Evolutionary conservation across 2,329 filamentous ascomycete genomes (phyloP).

Genomic region (Phaeosphaeria sp.): DNA sequence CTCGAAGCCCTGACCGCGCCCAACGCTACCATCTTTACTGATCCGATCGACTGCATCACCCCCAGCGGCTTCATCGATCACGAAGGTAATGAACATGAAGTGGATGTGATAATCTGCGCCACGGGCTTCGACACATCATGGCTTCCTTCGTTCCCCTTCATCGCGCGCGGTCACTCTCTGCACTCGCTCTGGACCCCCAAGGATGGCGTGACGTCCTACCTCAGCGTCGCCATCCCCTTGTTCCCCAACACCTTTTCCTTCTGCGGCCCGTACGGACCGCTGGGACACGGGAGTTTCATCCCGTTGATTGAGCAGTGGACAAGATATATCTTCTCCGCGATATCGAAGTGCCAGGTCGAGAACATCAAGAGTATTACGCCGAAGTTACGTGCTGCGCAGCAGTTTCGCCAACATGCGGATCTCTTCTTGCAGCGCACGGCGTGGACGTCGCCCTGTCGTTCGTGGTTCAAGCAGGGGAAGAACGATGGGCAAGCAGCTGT

Average conservation of each 20-base stretch:
- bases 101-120: constrained; percentile 52
- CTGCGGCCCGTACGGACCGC: constrained; percentile 43
- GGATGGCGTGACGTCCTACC: constrained; percentile 49
- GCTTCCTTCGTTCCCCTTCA: constrained; percentile 34
- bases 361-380: constrained; percentile 30
- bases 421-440: constrained; percentile 32
- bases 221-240: constrained; percentile 49
- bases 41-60: constrained; percentile 25
- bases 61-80: constrained; percentile 28
- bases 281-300: constrained; percentile 32
- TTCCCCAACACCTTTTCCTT: constrained; percentile 56
- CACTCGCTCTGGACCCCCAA: constrained; percentile 46
- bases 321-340: constrained; percentile 28
- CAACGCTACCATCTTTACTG: constrained; percentile 29
- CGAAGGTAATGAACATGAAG: constrained; percentile 30
- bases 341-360: constrained; percentile 32
- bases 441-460: constrained; percentile 31
- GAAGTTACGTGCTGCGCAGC: constrained; percentile 12
- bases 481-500: constrained; percentile 30
- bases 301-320: constrained; percentile 35
- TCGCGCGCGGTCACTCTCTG: constrained; percentile 38
- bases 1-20: constrained; percentile 23
- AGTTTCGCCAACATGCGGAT: constrained; percentile 31
- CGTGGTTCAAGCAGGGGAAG: constrained; percentile 34
- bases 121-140: constrained; percentile 51